A percentile compares a stretch with the other conserved stretches of the same genome.
phyloP scores from a whole-genome alignment of 2,329 filamentous ascomycete species.

The Spiromastix sp. region DNA sequence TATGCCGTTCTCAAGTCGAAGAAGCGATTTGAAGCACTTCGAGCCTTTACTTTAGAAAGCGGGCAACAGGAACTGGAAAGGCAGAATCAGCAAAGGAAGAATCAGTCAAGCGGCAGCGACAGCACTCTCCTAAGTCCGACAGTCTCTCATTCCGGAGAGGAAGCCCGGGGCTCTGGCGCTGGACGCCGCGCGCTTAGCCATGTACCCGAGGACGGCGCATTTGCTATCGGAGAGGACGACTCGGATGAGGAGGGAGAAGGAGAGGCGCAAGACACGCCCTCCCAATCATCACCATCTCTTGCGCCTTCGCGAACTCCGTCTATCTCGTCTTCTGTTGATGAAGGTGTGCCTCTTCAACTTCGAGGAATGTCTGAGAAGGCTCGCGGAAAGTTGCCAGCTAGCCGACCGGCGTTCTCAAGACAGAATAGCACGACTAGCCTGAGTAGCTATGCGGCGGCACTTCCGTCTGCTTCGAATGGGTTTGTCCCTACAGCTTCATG shows the following conservation, averaged over 20 bases:
- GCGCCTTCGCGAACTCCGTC: constrained; percentile 55
- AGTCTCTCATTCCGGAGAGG: constrained; percentile 31
- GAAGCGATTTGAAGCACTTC: constrained; percentile 73
- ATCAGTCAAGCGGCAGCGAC: constrained; percentile 32
- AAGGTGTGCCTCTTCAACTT: constrained; percentile 70
- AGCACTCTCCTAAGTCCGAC: constrained; percentile 27
- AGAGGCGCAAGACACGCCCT: constrained; percentile 53
- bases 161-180: constrained; percentile 34
- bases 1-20: constrained; percentile 69
- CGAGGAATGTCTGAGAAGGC: constrained; percentile 96
- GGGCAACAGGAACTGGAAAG: constrained; percentile 86
- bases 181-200: constrained; percentile 51
- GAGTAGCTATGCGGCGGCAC: constrained; percentile 51
- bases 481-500: constrained; percentile 76
- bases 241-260: constrained; percentile 54
- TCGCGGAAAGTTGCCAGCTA: constrained; percentile 86
- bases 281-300: constrained; percentile 45
- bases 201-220: constrained; percentile 67
- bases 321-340: constrained; percentile 57
- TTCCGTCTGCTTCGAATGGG: constrained; percentile 39
- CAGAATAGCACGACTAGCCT: constrained; percentile 85
- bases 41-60: constrained; percentile 82
- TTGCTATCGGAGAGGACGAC: constrained; percentile 74
- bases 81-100: constrained; percentile 60
- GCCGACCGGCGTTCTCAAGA: constrained; percentile 69